phyloP scores from a whole-genome alignment of 2,329 filamentous ascomycete species.

The Acrodontium crateriforme region DNA sequence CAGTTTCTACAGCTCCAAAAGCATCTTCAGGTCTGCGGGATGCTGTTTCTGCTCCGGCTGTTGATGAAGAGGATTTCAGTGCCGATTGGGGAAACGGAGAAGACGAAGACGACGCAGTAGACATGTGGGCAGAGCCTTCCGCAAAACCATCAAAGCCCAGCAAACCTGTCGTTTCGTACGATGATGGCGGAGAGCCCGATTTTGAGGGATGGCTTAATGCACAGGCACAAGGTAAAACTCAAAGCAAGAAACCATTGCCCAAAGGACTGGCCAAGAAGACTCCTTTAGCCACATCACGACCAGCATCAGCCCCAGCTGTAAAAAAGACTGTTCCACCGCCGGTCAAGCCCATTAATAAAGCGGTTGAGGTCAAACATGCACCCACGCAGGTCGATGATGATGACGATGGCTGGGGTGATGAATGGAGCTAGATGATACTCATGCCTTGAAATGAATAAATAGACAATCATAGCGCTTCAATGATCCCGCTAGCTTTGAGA shows the following conservation, averaged over 20 bases:
- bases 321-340: slow-evolving; percentile 9
- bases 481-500: too few species aligned
- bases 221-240: slow-evolving; percentile 61
- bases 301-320: slow-evolving; percentile 13
- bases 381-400: slow-evolving; percentile 18
- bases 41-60: slow-evolving; percentile 13
- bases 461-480: too few species aligned
- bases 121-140: slow-evolving; percentile 17
- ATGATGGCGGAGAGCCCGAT: slow-evolving; percentile 80
- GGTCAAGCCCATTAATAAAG: slow-evolving; percentile 3
- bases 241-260: slow-evolving; percentile 52
- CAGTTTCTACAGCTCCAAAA: slow-evolving; percentile 10
- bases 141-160: slow-evolving; percentile 11
- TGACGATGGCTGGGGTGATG: slow-evolving; percentile 28
- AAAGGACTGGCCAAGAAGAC: slow-evolving; percentile 63
- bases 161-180: slow-evolving; percentile 40
- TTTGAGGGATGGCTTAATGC: slow-evolving; percentile 92
- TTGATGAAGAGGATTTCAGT: slow-evolving; percentile 43
- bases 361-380: slow-evolving; percentile 8
- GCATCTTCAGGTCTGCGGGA: too few species aligned
- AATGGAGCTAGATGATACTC: too few species aligned
- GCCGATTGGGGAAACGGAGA: slow-evolving; percentile 59
- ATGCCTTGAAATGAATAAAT: too few species aligned
- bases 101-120: slow-evolving; percentile 39
- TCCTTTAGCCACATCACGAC: slow-evolving; percentile 19